Conservation (phyloP, 1,284 basidiomycete genomes). For the Omphalotus olearius region DNA sequence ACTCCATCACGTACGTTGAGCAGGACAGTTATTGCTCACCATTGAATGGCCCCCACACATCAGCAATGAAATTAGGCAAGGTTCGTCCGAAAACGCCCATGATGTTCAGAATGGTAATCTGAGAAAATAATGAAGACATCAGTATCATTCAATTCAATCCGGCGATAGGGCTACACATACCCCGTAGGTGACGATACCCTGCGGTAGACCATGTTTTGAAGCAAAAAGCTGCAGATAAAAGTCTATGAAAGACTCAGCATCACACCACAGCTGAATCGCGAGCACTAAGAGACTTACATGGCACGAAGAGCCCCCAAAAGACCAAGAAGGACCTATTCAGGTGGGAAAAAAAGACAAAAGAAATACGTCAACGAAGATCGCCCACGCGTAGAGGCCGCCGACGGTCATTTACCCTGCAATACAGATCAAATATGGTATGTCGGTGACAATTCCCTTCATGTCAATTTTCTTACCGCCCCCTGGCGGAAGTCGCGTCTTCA, state of each 20-base stretch:
- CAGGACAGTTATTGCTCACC: conserved; percentile 18
- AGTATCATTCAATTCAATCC: not conserved
- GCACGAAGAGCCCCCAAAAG: conserved; percentile 19
- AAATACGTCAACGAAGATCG: not conserved
- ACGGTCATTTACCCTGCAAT: conserved; percentile 1
- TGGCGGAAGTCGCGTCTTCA: conserved; percentile 21
- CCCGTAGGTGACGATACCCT: conserved; percentile 32
- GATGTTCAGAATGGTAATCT: conserved; percentile 34
- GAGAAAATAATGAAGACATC: not conserved
- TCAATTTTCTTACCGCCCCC: conserved; percentile 9
- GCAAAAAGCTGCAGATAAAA: conserved; percentile 44
- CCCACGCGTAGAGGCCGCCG: not conserved
- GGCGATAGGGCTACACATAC: not conserved
- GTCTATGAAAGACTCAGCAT: conserved; percentile 19
- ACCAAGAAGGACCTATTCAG: conserved; percentile 14
- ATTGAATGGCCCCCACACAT: conserved; percentile 32
- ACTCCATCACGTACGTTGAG: too few relatives aligned
- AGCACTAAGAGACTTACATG: conserved; percentile 12
- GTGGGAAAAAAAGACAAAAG: not conserved
- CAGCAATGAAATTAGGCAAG: conserved; percentile 34
- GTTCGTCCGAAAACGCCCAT: conserved; percentile 38
- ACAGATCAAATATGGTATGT: conserved; percentile 18
- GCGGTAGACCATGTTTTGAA: conserved; percentile 29
- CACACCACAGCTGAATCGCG: not conserved
- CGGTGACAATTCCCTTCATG: conserved; percentile 16